Evolutionary conservation across 2,329 filamentous ascomycete genomes (phyloP).

Genomic region (Geosmithia putterillii): DNA sequence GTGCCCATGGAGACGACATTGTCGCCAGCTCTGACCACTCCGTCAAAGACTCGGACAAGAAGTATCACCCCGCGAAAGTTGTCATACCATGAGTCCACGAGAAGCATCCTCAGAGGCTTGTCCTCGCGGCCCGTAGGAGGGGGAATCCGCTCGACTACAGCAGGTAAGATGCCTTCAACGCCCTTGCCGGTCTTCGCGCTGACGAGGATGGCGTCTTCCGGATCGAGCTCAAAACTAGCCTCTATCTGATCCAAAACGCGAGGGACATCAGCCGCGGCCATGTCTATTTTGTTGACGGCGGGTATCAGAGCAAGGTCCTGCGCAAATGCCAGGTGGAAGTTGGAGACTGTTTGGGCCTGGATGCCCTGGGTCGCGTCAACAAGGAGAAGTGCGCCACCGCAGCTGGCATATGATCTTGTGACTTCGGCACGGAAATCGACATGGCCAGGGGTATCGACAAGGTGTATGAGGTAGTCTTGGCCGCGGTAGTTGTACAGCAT

Average conservation of each 20-base stretch:
- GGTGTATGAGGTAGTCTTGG: constrained; percentile 81
- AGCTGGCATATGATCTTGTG: constrained; percentile 88
- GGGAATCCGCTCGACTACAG: constrained; percentile 76
- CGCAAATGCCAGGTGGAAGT: constrained; percentile 94
- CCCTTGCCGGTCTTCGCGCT: constrained; percentile 93
- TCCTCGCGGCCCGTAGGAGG: constrained; percentile 60
- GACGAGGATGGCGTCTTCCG: constrained; percentile 56
- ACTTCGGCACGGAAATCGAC: constrained; percentile 97
- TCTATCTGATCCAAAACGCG: constrained; percentile 78
- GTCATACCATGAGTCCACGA: constrained; percentile 98
- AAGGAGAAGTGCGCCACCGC: constrained; percentile 80
- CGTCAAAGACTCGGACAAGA: constrained; percentile 84
- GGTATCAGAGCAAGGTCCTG: constrained; percentile 80
- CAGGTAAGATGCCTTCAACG: constrained; percentile 70
- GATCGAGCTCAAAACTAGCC: constrained; percentile 77
- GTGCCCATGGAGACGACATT: constrained; percentile 82
- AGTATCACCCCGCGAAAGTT: constrained; percentile 89
- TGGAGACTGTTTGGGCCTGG: constrained; percentile 95
- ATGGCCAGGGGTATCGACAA: constrained; percentile 94
- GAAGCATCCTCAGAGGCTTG: constrained; percentile 68
- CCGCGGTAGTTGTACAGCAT: constrained; percentile 89
- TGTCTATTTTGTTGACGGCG: constrained; percentile 93
- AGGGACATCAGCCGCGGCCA: constrained; percentile 78
- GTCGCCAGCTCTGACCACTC: constrained; percentile 70
- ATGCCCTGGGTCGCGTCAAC: constrained; percentile 95